Conservation (phyloP, 306 rosid genomes). For the Macrotyloma uniflorum region DNA sequence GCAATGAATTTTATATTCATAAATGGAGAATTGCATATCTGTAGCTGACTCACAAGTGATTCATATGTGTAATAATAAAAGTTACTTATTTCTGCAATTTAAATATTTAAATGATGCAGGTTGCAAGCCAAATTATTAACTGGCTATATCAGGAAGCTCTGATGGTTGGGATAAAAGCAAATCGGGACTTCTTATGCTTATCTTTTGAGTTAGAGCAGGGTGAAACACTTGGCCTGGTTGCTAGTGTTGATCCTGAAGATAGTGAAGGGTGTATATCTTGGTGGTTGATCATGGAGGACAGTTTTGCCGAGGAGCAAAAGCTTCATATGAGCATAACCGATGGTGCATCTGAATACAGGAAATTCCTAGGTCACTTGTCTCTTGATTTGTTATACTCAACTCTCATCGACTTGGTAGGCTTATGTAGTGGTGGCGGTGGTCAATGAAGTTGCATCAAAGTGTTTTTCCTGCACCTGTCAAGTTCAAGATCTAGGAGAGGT, state of each 20-base stretch:
- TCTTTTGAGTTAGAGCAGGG: slow-evolving; percentile 88
- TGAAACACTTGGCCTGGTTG: slow-evolving; percentile 72
- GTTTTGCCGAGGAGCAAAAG: slow-evolving; percentile 68
- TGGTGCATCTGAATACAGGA: slow-evolving; percentile 71
- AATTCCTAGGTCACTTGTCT: slow-evolving; percentile 77
- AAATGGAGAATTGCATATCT: not conserved
- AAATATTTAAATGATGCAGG: slow-evolving; percentile 57
- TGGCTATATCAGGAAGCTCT: slow-evolving; percentile 91
- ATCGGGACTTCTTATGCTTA: slow-evolving; percentile 73
- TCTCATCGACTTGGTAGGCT: slow-evolving; percentile 76
- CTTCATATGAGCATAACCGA: slow-evolving; percentile 54
- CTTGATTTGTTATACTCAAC: slow-evolving; percentile 81
- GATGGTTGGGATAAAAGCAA: slow-evolving; percentile 77
- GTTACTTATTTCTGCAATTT: slow-evolving; percentile 28
- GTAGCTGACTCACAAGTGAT: not conserved
- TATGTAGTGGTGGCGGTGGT: slow-evolving; percentile 69
- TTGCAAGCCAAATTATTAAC: slow-evolving; percentile 79
- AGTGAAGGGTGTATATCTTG: slow-evolving; percentile 80
- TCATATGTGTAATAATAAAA: not conserved
- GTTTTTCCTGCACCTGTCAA: slow-evolving; percentile 2
- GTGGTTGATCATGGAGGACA: slow-evolving; percentile 85
- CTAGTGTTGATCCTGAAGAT: slow-evolving; percentile 87
- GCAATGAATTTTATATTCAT: not conserved
- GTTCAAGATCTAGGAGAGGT: not conserved
- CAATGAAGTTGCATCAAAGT: slow-evolving; percentile 38